phyloP scores from a whole-genome alignment of 1,284 basidiomycete species.

The Malassezia psittaci region DNA sequence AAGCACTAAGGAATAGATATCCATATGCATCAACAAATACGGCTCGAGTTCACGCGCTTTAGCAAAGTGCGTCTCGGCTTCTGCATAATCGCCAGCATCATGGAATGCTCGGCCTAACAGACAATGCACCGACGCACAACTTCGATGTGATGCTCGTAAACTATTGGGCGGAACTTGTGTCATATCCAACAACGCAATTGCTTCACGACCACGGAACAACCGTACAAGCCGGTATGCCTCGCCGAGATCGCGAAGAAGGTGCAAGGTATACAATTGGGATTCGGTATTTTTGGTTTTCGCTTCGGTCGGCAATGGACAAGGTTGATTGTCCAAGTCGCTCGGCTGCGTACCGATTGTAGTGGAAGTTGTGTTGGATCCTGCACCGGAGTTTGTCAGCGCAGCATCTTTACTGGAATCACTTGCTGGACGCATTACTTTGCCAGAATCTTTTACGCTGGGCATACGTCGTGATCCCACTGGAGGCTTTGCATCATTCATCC shows the following conservation, averaged over 20 bases:
- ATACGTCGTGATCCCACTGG: no score
- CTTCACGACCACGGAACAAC: constrained; percentile 23
- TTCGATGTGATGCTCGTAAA: constrained; percentile 6
- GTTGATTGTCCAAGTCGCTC: no score
- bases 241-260: constrained; percentile 23
- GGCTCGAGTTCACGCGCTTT: constrained; percentile 26
- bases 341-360: no score
- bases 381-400: no score
- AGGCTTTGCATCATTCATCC: no score
- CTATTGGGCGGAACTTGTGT: neutral
- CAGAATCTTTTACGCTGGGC: no score
- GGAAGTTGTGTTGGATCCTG: no score
- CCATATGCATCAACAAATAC: constrained; percentile 31
- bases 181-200: constrained; percentile 20
- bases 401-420: no score
- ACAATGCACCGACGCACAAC: constrained; percentile 23
- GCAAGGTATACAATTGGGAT: constrained; percentile 10
- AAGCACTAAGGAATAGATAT: constrained; percentile 42
- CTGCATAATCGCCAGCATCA: constrained; percentile 34
- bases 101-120: constrained; percentile 33
- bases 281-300: neutral
- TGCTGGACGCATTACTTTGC: neutral
- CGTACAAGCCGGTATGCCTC: constrained; percentile 34
- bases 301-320: no score
- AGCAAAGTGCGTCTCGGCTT: constrained; percentile 32